Evolutionary conservation across 768 basidiomycete species (phyloP).

Genomic region (Boletus vinaceobasis): DNA sequence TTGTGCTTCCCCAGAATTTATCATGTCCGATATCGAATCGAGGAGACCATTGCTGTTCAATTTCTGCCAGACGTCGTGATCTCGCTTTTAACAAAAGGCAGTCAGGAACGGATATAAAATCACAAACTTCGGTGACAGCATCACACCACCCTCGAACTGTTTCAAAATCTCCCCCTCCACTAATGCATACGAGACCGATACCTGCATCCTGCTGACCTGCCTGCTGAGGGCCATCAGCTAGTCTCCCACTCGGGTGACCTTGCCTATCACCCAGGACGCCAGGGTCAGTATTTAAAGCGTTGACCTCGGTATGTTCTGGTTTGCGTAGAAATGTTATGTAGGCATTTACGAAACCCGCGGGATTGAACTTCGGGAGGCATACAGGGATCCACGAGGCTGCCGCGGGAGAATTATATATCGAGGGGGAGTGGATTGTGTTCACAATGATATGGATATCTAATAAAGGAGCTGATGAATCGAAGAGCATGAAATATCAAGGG

Average conservation of each 20-base stretch:
- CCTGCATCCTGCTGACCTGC: constrained; percentile 30
- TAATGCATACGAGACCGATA: constrained; percentile 76
- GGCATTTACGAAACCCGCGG: constrained; percentile 85
- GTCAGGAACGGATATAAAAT: neutral
- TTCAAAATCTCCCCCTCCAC: constrained; percentile 81
- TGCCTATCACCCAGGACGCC: neutral
- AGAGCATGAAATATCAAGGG: neutral
- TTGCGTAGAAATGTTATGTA: constrained; percentile 73
- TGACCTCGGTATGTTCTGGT: constrained; percentile 21
- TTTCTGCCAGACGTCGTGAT: constrained; percentile 42
- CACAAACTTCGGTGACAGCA: constrained; percentile 53
- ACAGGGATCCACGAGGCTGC: constrained; percentile 93
- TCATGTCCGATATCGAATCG: constrained; percentile 47
- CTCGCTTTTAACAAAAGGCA: neutral
- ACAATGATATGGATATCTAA: constrained; percentile 86
- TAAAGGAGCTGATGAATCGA: neutral
- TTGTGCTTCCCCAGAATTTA: constrained; percentile 48
- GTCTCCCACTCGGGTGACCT: neutral
- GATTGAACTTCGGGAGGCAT: constrained; percentile 93
- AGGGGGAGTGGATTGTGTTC: constrained; percentile 84
- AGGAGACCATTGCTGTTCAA: constrained; percentile 58
- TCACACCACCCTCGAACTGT: constrained; percentile 77
- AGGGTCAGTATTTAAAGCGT: neutral
- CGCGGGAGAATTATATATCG: constrained; percentile 71
- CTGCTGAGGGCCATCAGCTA: constrained; percentile 2